These are phyloP conservation scores for Pestalotiopsis sp. DNA, from an alignment of 2,329 filamentous ascomycete species.

Conservation along the genomic window DNA sequence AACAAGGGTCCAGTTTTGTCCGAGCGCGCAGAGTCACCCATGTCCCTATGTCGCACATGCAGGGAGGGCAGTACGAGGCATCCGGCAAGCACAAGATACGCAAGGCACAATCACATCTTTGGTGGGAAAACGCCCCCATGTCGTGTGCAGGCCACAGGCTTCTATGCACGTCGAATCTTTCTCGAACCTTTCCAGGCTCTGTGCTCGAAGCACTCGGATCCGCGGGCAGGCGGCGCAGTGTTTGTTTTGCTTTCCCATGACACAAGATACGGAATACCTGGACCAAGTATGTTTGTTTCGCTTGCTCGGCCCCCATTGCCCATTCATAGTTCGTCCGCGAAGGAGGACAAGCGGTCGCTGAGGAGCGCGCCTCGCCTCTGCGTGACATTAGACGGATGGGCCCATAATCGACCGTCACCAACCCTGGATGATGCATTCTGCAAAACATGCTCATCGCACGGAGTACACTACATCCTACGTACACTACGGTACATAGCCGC, in stretches of 20 bases:
- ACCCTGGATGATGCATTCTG: conserved; percentile 2
- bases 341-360: neutral
- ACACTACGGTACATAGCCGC: neutral
- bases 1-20: conserved; percentile 11
- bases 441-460: conserved; percentile 1
- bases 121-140: neutral
- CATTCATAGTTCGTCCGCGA: neutral
- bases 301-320: neutral
- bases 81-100: neutral
- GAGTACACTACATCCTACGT: neutral
- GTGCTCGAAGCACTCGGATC: conserved; percentile 1
- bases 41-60: neutral
- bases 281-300: neutral
- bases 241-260: neutral
- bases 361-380: neutral
- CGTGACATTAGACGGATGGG: neutral
- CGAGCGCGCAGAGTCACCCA: conserved; percentile 1
- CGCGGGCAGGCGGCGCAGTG: neutral
- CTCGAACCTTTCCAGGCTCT: conserved; percentile 9
- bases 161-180: conserved; percentile 11
- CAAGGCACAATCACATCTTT: neutral
- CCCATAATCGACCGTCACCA: neutral
- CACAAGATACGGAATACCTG: neutral
- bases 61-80: neutral
- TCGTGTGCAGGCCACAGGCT: neutral